phyloP scores from a whole-genome alignment of 2,329 filamentous ascomycete genomes.

The Alternaria panax region DNA sequence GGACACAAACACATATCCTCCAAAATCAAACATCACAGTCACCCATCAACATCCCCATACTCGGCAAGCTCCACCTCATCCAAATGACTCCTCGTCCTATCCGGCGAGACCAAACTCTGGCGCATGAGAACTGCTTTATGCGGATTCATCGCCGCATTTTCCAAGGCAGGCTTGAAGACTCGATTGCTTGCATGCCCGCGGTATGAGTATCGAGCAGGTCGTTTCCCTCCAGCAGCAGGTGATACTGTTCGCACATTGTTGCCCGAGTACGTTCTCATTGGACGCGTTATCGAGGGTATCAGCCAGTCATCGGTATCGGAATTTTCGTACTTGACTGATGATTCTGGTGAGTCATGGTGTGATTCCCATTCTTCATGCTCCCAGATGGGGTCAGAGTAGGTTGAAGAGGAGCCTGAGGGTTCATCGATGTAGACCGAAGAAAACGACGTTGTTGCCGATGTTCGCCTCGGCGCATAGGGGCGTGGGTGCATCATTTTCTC shows the following conservation, averaged over 20 bases:
- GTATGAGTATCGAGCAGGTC: slow-evolving; percentile 28
- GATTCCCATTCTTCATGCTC: slow-evolving; percentile 30
- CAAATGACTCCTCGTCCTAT: slow-evolving; percentile 39
- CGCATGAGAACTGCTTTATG: slow-evolving; percentile 30
- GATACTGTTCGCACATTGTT: slow-evolving; percentile 1
- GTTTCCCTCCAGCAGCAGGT: slow-evolving; percentile 24
- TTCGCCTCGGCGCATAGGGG: slow-evolving; percentile 29
- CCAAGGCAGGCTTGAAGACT: slow-evolving; percentile 14
- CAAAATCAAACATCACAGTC: background rate
- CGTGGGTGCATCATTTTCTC: slow-evolving; percentile 50
- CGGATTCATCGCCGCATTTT: slow-evolving; percentile 21
- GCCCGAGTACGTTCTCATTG: slow-evolving; percentile 19
- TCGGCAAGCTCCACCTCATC: slow-evolving; percentile 40
- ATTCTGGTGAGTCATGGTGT: slow-evolving; percentile 25
- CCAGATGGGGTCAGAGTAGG: slow-evolving; percentile 26
- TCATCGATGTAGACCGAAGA: slow-evolving; percentile 44
- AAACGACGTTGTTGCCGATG: slow-evolving; percentile 42
- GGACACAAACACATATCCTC: background rate
- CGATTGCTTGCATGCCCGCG: slow-evolving; percentile 20
- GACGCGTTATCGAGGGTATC: slow-evolving; percentile 16
- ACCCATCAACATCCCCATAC: slow-evolving; percentile 34
- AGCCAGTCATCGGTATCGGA: slow-evolving; percentile 27
- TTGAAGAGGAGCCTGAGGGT: slow-evolving; percentile 26
- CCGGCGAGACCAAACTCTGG: slow-evolving; percentile 27
- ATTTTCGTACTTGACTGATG: slow-evolving; percentile 29